These are phyloP conservation scores for Leccinum boreale DNA, from an alignment of 768 basidiomycete genomes.

Conservation along the genomic window DNA sequence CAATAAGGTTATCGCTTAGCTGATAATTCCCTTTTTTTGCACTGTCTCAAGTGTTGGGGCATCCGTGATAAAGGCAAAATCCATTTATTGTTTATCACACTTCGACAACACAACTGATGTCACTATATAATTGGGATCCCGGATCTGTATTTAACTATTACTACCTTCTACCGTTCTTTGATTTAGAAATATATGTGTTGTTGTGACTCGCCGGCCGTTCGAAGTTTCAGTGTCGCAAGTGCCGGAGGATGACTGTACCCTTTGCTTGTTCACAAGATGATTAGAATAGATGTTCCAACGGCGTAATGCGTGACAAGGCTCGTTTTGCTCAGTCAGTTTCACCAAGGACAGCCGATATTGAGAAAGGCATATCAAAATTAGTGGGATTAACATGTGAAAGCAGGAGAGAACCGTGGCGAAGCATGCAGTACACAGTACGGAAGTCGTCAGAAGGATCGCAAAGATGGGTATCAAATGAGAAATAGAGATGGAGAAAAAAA, in stretches of 20 bases:
- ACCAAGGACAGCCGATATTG: not conserved
- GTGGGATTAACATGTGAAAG: not conserved
- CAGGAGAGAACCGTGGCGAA: not conserved
- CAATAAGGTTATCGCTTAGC: no score
- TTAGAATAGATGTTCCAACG: not conserved
- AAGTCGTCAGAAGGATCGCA: not conserved
- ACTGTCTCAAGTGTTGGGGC: no score
- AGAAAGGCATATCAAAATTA: not conserved
- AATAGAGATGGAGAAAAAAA: not conserved
- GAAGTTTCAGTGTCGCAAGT: no score
- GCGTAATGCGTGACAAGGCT: not conserved
- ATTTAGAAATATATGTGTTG: no score
- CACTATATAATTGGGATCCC: no score
- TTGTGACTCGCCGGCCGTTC: no score
- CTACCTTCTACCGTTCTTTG: no score
- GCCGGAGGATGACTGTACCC: not conserved
- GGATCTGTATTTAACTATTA: no score
- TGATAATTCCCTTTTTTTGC: no score
- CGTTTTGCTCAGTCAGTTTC: not conserved
- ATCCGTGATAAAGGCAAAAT: no score
- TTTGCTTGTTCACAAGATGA: not conserved
- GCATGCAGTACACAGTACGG: not conserved
- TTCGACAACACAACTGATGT: no score
- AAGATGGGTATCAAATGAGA: not conserved
- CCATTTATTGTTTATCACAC: no score